Base-by-base conservation (phyloP, 2,329 filamentous ascomycete genomes). In the Reticulascus tulasneorum region DNA sequence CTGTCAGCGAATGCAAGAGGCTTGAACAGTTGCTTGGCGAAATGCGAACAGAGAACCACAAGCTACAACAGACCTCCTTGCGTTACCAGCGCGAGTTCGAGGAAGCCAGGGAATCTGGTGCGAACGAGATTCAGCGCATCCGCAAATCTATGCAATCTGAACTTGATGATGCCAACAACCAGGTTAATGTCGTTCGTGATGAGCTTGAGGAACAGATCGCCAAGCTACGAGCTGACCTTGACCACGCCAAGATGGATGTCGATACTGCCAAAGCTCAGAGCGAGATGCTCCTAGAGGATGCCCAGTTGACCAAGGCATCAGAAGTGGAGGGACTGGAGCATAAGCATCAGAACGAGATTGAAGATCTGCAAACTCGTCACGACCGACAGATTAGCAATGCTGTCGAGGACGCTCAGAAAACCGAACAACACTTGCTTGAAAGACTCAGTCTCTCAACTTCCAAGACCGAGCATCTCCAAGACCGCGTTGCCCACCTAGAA, bases 201-300 rank as follows among this genome's bases (percentile, higher is more conserved):
- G 84, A 91, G 51, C 75, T 94, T 9, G 89, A 95, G 56, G 80
- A 83, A 40, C 86, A 94, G 56, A 76, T 93, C 41, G 63, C 73
- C 18, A 82, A 81, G 50, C 66, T 89, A 19, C 81, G 87, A 35
- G 66, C 74, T 15, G 86, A 94, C 56, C 66, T 94, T 27, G 87
- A 95, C 45, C 81, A 82, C 48, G 74, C 84, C 38, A 84, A 76
- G 53, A 71, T 93, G 53, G 88, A 95, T 45, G 77, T 82, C 9
- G 87, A 95, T 52, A 89, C 85, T 4, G 75, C 80, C 37, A 89
- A 84, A 56, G 87, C 83, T 15, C 84, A 84, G 50, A 82, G 86
- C 49, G 88, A 94, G 54, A 84, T 93, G 67, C 73, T 93, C 35
- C 71, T 95, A 9, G 86, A 95, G 58, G 87, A 93, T 47, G 83